These are phyloP conservation scores for Penicillium tannophilum DNA, from an alignment of 495 filamentous ascomycete species.

Conservation along the genomic window DNA sequence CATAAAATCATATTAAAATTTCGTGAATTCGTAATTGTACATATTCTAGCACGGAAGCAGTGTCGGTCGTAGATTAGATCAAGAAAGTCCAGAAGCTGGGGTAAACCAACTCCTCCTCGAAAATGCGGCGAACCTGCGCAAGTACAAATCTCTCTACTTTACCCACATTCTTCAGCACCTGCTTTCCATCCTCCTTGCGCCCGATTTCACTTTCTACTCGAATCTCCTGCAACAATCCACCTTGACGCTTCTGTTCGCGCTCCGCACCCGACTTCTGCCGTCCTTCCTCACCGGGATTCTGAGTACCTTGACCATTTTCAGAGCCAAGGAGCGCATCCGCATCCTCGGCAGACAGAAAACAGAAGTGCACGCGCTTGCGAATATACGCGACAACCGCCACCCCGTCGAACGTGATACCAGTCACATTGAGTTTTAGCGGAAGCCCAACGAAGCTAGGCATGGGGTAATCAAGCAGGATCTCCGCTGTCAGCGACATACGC, in stretches of 20 bases:
- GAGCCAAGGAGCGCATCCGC: slow-evolving; percentile 66
- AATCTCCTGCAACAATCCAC: slow-evolving; percentile 85
- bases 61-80: slow-evolving; percentile 39
- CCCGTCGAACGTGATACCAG: slow-evolving; percentile 91
- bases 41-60: slow-evolving; percentile 1
- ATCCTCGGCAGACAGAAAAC: slow-evolving; percentile 87
- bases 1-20: slow-evolving; percentile 6
- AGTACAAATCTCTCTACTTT: slow-evolving; percentile 98
- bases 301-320: slow-evolving; percentile 42
- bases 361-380: slow-evolving; percentile 77
- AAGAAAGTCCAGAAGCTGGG: slow-evolving; percentile 98
- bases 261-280: slow-evolving; percentile 25
- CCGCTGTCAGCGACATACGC: slow-evolving; percentile 82
- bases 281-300: slow-evolving; percentile 25
- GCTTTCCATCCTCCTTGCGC: slow-evolving; percentile 83
- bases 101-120: slow-evolving; percentile 98
- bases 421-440: slow-evolving; percentile 88
- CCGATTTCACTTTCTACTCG: slow-evolving; percentile 97
- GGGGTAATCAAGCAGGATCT: slow-evolving; percentile 95
- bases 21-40: slow-evolving; percentile 28
- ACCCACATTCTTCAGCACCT: slow-evolving; percentile 95
- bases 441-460: slow-evolving; percentile 96
- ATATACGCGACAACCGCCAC: slow-evolving; percentile 91
- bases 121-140: slow-evolving; percentile 93
- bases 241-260: slow-evolving; percentile 50